These are phyloP conservation scores for Talaromyces wortmannii DNA, from an alignment of 495 filamentous ascomycete genomes.

Conservation along the genomic window DNA sequence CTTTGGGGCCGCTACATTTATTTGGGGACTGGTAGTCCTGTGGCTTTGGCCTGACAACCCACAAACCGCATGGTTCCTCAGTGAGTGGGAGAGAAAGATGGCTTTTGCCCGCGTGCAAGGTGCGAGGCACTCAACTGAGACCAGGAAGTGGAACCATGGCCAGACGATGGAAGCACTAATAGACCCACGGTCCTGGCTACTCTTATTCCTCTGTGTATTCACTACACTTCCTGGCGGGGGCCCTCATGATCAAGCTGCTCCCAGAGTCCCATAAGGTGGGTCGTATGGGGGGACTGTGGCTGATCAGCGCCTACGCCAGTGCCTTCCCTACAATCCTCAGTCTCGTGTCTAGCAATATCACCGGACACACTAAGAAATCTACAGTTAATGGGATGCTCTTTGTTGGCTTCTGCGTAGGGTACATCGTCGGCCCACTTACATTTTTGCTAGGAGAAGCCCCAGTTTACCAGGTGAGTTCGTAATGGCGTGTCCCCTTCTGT, in stretches of 20 bases:
- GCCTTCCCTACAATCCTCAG: constrained; percentile 47
- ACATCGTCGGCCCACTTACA: constrained; percentile 18
- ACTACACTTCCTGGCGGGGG: constrained; percentile 8
- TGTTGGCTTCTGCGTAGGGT: constrained; percentile 28
- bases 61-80: constrained; percentile 54
- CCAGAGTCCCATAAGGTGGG: background rate
- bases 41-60: constrained; percentile 53
- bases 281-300: background rate
- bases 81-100: constrained; percentile 42
- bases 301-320: constrained; percentile 28
- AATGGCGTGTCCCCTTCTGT: background rate
- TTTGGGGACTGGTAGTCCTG: constrained; percentile 44
- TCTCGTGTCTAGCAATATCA: constrained; percentile 48
- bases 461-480: background rate
- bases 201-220: constrained; percentile 47
- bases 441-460: background rate
- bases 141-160: constrained; percentile 42
- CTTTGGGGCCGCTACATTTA: constrained; percentile 43
- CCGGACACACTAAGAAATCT: constrained; percentile 58
- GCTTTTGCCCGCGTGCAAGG: constrained; percentile 46
- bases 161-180: constrained; percentile 49
- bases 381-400: constrained; percentile 33
- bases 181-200: constrained; percentile 54
- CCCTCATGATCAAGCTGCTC: background rate
- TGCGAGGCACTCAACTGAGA: constrained; percentile 56